Base-by-base conservation (phyloP, 1,284 basidiomycete genomes). In the Naganishia liquefaciens region DNA sequence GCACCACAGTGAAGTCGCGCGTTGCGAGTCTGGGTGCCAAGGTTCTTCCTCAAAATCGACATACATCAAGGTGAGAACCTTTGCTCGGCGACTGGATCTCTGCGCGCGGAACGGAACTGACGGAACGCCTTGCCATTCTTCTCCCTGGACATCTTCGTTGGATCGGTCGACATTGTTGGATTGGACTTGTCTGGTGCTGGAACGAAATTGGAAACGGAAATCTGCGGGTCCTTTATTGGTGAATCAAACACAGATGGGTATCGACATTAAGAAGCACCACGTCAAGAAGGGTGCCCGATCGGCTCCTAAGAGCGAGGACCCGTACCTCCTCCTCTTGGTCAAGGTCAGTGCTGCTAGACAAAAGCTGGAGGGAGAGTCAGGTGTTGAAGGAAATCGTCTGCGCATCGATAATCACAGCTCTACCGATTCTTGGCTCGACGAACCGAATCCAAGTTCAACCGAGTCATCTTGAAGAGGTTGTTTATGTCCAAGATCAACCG, bases 371-470 rank as follows among this genome's bases (percentile, higher is more conserved):
- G 4, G 25, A 19, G 17, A 21, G 30, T 5, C 46, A 5, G 28
- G 49, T 39, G 50, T 42, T 40, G 51, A 54, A 13, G 28, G 17
- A 37, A 40, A 64, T 51, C 21, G 7, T 2, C 52, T 30, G 13
- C 42, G 25, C 27, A 7, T 37, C 33, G 52, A 13, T n/a, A 21
- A 61, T 40, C 13, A 25, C 50, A 96, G 95, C 87, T 99, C 72
- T 99, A 99, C 86, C 93, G 95, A 76, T 99, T 99, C 88, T 85
- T 99, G 71, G 94, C 95, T 71, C 90, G 96, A 77, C 89, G 96
- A 77, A 99, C 96, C 64, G 92, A 98, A 80, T 87, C 92, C 68
- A 83, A 84, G 73, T 99, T 99, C 85, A 99, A 99, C 91, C 93
- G 95, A 88, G 90, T 88, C 77, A 84, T 99, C 81, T 92, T 99